Conservation (phyloP, 2,329 filamentous ascomycete species). For the Aphanoascus verrucosus region DNA sequence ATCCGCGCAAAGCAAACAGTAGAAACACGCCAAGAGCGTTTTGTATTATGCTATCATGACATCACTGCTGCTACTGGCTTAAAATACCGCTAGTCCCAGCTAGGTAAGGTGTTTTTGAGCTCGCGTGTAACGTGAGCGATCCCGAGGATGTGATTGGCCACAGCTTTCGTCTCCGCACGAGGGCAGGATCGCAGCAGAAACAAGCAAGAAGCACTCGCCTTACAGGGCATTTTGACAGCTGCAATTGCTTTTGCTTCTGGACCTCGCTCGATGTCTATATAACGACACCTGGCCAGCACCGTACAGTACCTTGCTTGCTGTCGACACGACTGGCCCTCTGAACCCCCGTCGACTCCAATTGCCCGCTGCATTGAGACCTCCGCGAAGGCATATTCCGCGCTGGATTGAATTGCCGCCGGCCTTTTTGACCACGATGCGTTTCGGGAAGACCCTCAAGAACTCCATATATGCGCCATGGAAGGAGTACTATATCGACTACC, state of each 20-base stretch:
- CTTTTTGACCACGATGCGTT: slow-evolving; percentile 56
- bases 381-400: not conserved
- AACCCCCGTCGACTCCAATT: not conserved
- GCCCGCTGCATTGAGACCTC: not conserved
- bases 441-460: slow-evolving; percentile 75
- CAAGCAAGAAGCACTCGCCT: no score
- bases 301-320: no score
- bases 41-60: not conserved
- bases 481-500: slow-evolving; percentile 89
- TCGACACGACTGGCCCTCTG: no score
- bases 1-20: not conserved
- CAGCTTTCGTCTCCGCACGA: not conserved
- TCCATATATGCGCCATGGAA: slow-evolving; percentile 80
- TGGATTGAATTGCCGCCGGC: not conserved
- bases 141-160: slow-evolving; percentile 1
- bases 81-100: not conserved
- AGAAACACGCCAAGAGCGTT: slow-evolving; percentile 2
- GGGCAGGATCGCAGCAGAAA: no score
- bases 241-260: no score
- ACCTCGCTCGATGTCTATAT: no score
- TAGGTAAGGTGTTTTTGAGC: not conserved
- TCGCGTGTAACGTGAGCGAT: slow-evolving; percentile 6
- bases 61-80: not conserved
- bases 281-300: no score
- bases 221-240: no score